phyloP scores from a whole-genome alignment of 2,329 filamentous ascomycete genomes.

The Cordyceps javanica region DNA sequence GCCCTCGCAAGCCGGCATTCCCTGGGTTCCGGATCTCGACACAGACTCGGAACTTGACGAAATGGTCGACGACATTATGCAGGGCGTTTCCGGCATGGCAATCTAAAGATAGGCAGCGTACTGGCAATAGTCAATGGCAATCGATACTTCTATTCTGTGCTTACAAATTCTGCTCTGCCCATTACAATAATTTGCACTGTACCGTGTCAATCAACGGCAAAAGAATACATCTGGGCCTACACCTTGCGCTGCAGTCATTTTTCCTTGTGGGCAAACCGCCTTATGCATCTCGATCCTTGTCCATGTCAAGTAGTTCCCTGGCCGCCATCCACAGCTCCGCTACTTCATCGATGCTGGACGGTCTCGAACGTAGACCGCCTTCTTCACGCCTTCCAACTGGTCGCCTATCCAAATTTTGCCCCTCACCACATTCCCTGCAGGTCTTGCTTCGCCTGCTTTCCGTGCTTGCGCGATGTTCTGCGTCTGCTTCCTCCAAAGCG shows the following conservation, averaged over 20 bases:
- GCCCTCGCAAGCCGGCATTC: neutral
- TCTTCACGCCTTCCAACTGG: neutral
- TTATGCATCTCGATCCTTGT: neutral
- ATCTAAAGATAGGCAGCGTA: neutral
- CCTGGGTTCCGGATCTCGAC: neutral
- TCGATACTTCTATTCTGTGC: neutral
- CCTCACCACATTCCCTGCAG: neutral
- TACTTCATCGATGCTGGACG: constrained; percentile 11
- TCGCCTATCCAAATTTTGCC: neutral
- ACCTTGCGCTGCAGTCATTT: neutral
- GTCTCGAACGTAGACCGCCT: neutral
- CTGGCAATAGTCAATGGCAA: neutral
- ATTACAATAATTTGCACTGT: neutral
- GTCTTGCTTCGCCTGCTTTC: neutral
- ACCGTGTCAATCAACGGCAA: neutral
- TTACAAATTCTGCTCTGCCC: neutral
- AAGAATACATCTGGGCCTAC: neutral
- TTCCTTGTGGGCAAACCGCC: neutral
- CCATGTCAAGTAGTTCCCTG: constrained; percentile 21
- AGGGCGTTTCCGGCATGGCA: neutral
- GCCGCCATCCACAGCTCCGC: constrained; percentile 19
- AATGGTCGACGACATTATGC: neutral
- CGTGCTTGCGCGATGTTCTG: neutral
- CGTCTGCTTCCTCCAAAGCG: neutral
- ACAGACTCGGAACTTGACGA: neutral